Evolutionary conservation across 23 red algal genomes (phyloP).

Genomic region (Agarophyton chilense): DNA sequence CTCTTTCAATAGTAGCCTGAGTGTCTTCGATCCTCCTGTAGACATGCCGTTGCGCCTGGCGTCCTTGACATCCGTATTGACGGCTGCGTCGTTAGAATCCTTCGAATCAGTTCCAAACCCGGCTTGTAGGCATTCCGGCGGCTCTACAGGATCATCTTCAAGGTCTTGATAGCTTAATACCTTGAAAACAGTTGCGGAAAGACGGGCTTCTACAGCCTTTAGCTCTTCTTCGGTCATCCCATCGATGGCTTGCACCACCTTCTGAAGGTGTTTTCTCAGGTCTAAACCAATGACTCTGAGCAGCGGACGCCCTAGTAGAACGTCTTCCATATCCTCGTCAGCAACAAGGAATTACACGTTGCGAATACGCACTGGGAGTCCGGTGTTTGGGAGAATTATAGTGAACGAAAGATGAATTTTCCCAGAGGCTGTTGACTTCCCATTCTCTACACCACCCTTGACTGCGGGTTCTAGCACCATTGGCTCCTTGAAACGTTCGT

Average conservation of each 20-base stretch:
- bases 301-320: conserved; percentile 22
- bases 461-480: conserved; percentile 11
- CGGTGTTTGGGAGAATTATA: not conserved
- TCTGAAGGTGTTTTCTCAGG: not conserved
- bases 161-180: not conserved
- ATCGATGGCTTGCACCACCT: not conserved
- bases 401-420: not conserved
- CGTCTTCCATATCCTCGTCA: conserved; percentile 21
- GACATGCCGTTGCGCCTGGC: not conserved
- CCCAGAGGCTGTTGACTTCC: not conserved
- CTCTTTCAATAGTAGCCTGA: not conserved
- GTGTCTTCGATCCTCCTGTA: not conserved
- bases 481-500: not conserved
- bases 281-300: conserved; percentile 26
- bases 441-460: not conserved
- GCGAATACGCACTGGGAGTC: not conserved
- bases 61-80: not conserved
- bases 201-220: too few relatives aligned
- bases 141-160: conserved; percentile 23
- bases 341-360: conserved; percentile 38
- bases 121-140: not conserved
- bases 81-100: not conserved
- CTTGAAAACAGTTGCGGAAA: not conserved
- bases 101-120: not conserved
- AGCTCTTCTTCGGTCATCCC: not conserved